Percentiles rank a stretch among this genome's conserved stretches.
Evolutionary conservation across 2,329 filamentous ascomycete genomes (phyloP).

Genomic region (Epichloe gansuensis): DNA sequence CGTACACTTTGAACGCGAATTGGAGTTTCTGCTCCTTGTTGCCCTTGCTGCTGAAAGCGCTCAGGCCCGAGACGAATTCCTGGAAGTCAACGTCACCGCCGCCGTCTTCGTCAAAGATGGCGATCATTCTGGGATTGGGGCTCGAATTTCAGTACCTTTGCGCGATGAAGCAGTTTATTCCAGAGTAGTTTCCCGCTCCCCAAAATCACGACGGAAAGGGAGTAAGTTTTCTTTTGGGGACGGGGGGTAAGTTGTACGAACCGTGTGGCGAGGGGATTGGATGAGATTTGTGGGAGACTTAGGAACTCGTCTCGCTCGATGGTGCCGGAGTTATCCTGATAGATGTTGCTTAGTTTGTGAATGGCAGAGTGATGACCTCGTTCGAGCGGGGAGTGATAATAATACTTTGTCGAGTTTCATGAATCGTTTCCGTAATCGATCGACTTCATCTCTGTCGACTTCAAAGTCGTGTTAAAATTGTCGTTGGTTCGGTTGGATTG

Average conservation of each 20-base stretch:
- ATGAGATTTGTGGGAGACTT: conserved; percentile 91
- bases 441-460: conserved; percentile 97
- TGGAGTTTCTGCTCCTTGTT: conserved; percentile 98
- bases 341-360: background rate
- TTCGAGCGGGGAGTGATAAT: background rate
- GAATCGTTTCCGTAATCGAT: conserved; percentile 88
- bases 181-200: too few relatives aligned
- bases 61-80: conserved; percentile 91
- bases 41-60: conserved; percentile 92
- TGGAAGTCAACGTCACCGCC: conserved; percentile 98
- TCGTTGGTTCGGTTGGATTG: background rate
- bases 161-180: background rate
- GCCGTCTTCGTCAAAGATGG: conserved; percentile 97
- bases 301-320: conserved; percentile 98
- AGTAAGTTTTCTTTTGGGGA: too few relatives aligned
- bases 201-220: too few relatives aligned
- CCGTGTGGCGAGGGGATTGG: conserved; percentile 81
- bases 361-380: too few relatives aligned
- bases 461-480: conserved; percentile 6
- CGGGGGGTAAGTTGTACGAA: background rate
- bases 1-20: conserved; percentile 99
- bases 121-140: conserved; percentile 68
- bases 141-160: background rate
- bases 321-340: conserved; percentile 88
- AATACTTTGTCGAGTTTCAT: conserved; percentile 96